Evolutionary conservation across 768 basidiomycete species (phyloP), one percentile per base, ranked within the genome.

Genomic region (Tulasnella sp.): DNA sequence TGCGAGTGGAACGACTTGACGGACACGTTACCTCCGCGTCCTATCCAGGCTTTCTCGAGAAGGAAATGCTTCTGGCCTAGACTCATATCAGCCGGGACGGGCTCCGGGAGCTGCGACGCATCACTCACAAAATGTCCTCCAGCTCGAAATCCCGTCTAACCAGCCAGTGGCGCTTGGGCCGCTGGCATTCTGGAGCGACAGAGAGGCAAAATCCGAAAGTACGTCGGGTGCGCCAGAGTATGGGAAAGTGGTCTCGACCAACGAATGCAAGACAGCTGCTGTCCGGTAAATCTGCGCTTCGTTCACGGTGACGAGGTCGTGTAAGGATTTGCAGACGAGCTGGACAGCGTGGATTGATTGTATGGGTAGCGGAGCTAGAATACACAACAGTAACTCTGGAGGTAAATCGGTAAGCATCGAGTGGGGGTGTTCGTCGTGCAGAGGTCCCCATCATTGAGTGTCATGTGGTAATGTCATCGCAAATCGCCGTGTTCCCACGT

Each of bases 41-140:
- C 52, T n/a, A 17, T 54, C 52, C 52, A 54, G 17, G 35, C 39
- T 35, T 41, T 32, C 19, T 62, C 37, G 34, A 34, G 35, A 17
- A 36, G n/a, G 15, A 48, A 55, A 46, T 54, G 17, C 32, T 31
- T 17, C 11, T 40, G 34, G 42, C 52, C 37, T 39, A 27, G n/a
- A 8, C n/a, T 21, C 39, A 25, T 5, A 12, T 40, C 15, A 21
- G 39, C 34, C 8, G 17, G 3, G 27, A 6, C 3, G 17, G 12
- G 2, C 15, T 7, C 35, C 14, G 31, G 43, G 5, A 7, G 37
- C 2, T 29, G 9, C 14, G 17, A 23, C 2, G 59, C 55, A 59
- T 36, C n/a, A 62, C 77, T 61, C 62, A 87, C 85, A 86, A 46
- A 82, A 74, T 12, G 71, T 69, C 61, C 76, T 79, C 84, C 84